Base-by-base conservation (phyloP, 352 stramenopile genomes). In the Plasmopara viticola region DNA sequence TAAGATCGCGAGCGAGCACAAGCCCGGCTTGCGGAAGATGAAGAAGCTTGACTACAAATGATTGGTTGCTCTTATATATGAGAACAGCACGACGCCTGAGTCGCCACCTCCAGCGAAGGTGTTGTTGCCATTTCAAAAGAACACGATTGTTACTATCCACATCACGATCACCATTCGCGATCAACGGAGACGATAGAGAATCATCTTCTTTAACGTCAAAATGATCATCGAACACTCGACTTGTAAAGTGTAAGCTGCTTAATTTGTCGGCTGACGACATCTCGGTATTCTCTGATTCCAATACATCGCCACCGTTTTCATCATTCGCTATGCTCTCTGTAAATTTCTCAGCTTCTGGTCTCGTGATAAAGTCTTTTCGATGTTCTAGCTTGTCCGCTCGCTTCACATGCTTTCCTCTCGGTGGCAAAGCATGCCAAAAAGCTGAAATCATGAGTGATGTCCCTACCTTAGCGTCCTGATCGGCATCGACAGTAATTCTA, bases 401-500 rank as follows among this genome's bases (percentile, higher is more conserved):
- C 18, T 52, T 53, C 4, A 43, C 10, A 57, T 60, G 28, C 9
- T 61, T 59, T 1, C 44, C 47, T 34, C 42, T 59, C 6, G 74
- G 74, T 14, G 76, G 78, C 0, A 88, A 47, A 42, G 64, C 76
- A 43, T 87, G 83, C 83, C 83, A 93, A 57, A 93, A 93, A 0
- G 83, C 83, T 1, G 78, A 82, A 7, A 90, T 60, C 44, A 86
- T 78, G 31, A 68, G 50, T 1, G 56, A 64, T 12, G 60, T 43
- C 41, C 60, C 60, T 9, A 15, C 46, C 29, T 68, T 61, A 13
- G 51, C 41, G 17, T 58, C 55, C 20, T 15, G 48, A 44, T 60
- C 20, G 6, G 59, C 48, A 30, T 55, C 35, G 45, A 38, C 43
- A 44, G 42, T 57, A 10, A 37, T 35, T 46, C 59, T 62, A 40